phyloP scores from a whole-genome alignment of 2,329 filamentous ascomycete species.

The Aspergillus quadrilineatus region DNA sequence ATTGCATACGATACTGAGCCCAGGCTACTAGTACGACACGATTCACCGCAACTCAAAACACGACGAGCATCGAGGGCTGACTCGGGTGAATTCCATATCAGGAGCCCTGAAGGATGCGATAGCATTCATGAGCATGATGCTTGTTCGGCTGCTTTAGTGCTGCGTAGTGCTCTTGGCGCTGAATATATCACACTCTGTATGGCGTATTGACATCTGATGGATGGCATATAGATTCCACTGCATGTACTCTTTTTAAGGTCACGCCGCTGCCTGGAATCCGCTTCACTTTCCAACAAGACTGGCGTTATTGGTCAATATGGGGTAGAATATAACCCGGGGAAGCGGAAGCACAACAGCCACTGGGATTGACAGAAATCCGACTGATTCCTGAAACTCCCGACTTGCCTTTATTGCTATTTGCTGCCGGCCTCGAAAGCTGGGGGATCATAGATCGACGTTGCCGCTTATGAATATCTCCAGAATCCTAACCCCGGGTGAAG shows the following conservation, averaged over 20 bases:
- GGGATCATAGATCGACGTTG: slow-evolving; percentile 6
- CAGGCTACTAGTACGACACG: background rate
- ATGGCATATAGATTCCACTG: background rate
- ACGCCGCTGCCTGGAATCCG: background rate
- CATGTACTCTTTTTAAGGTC: background rate
- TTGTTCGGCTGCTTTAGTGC: background rate
- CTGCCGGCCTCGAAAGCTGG: background rate
- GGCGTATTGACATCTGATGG: background rate
- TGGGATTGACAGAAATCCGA: slow-evolving; percentile 2
- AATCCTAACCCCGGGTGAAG: background rate
- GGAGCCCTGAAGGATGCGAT: background rate
- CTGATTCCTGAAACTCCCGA: slow-evolving; percentile 37
- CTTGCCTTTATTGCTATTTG: slow-evolving; percentile 24
- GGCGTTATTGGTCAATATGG: background rate
- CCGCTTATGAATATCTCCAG: background rate
- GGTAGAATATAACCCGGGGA: slow-evolving; percentile 13
- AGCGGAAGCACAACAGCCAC: slow-evolving; percentile 18
- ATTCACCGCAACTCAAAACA: background rate
- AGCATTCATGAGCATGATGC: background rate
- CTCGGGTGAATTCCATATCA: background rate
- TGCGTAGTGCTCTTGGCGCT: background rate
- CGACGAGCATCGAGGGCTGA: background rate
- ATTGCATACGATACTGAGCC: background rate
- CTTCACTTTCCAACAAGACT: background rate
- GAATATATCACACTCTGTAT: background rate